Percentiles rank a stretch among this genome's conserved stretches.
phyloP scores from a whole-genome alignment of 2,329 filamentous ascomycete genomes.

The Endocalyx cinctus region DNA sequence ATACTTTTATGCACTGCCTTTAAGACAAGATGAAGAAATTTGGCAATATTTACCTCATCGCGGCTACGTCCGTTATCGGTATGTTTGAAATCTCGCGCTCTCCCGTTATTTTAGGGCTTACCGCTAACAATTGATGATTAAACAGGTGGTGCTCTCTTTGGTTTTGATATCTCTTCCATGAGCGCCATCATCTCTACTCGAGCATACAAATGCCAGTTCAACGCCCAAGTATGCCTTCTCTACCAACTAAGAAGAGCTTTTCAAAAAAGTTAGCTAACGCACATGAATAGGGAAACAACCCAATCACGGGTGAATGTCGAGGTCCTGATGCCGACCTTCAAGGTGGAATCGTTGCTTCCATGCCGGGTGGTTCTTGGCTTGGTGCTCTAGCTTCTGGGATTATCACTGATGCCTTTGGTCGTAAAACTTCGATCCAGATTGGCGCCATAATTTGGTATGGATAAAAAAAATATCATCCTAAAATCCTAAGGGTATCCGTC shows the following conservation, averaged over 20 bases:
- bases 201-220: conserved; percentile 39
- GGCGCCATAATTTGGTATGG: conserved; percentile 46
- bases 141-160: conserved; percentile 37
- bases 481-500: conserved; percentile 6
- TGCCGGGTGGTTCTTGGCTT: conserved; percentile 67
- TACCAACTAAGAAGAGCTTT: not conserved
- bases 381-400: conserved; percentile 58
- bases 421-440: conserved; percentile 45
- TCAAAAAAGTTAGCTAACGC: conserved; percentile 12
- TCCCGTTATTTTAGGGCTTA: too few species aligned
- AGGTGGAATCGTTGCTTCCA: conserved; percentile 64
- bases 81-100: conserved; percentile 14
- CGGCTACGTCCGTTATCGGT: conserved; percentile 39
- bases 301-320: conserved; percentile 33
- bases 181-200: conserved; percentile 38
- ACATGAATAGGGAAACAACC: conserved; percentile 18
- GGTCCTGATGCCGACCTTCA: conserved; percentile 48
- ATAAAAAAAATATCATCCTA: not conserved
- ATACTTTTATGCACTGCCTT: too few species aligned
- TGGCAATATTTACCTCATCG: conserved; percentile 39
- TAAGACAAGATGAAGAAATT: conserved; percentile 25
- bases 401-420: conserved; percentile 49
- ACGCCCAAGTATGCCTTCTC: conserved; percentile 24
- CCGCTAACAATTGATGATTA: too few species aligned
- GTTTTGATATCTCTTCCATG: conserved; percentile 43